Percentiles rank a stretch among this genome's conserved stretches.
Evolutionary conservation across 148 eudicot genomes (phyloP).

Genomic region (Suaeda aralocaspica): DNA sequence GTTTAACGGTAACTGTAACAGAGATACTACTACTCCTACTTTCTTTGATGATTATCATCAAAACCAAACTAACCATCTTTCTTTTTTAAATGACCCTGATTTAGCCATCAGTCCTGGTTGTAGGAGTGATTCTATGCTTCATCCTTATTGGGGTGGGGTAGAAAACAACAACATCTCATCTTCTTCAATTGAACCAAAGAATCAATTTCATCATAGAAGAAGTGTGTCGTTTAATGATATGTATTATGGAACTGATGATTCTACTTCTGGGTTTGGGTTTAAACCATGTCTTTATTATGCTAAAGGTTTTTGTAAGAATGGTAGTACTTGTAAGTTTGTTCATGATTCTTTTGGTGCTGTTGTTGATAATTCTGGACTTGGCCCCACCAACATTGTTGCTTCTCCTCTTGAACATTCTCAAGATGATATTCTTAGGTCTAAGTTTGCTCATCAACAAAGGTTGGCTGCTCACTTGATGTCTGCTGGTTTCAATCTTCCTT

Average conservation of each 20-base stretch:
- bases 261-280: constrained; percentile 44
- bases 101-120: constrained; percentile 45
- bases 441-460: constrained; percentile 57
- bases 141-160: constrained; percentile 31
- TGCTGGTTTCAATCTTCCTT: constrained; percentile 39
- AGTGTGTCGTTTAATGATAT: constrained; percentile 70
- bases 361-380: constrained; percentile 11
- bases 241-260: constrained; percentile 47
- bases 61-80: constrained; percentile 28
- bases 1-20: neutral
- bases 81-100: constrained; percentile 44
- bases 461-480: constrained; percentile 60
- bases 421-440: constrained; percentile 53
- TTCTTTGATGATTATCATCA: constrained; percentile 26
- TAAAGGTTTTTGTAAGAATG: constrained; percentile 75
- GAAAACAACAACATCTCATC: no score
- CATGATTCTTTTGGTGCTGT: constrained; percentile 42
- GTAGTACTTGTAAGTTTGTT: constrained; percentile 51
- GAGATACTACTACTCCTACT: no score
- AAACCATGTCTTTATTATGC: constrained; percentile 69
- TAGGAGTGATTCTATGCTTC: constrained; percentile 39
- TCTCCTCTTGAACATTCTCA: constrained; percentile 50
- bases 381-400: constrained; percentile 25
- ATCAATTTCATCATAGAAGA: constrained; percentile 44
- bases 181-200: no score